Evolutionary conservation across 1,284 basidiomycete species (phyloP), one percentile per base, ranked within the genome.

Genomic region (Ganoderma sinense): DNA sequence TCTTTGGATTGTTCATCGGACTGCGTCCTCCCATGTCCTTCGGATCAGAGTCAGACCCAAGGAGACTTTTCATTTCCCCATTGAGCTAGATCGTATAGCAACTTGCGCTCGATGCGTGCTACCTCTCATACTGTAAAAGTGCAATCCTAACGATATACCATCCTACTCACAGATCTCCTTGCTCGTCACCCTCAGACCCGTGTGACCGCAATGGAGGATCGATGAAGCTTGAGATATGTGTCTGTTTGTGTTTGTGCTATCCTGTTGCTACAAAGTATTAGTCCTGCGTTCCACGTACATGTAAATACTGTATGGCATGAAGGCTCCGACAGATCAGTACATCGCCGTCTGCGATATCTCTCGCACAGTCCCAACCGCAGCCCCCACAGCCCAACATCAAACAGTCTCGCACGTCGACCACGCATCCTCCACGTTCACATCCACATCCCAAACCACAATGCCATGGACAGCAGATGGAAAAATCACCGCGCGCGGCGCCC

Each of bases 401-500:
- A 51, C 14, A 26, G 48, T 51, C 11, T 51, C 23, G 23, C 48
- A 51, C 23, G 48, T 51, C 48, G 48, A 51, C 48, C 48, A 13
- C 23, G 26, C 36, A 36, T 36, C 36, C 10, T 51, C 48, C 48
- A 14, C 48, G 14, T 4, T 58, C 16, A 26, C 58, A 31, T 45
- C 48, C 20, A 20, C 20, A 48, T 26, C 55, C 18, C 31, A 36
- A 36, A 10, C 36, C 36, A 36, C 36, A n/a, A n/a, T n/a, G n/a
- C n/a, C n/a, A 36, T 10, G 36, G 36, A 36, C 36, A 36, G 36
- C 36, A 36, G 68, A 29, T 62, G 20, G 23, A 16, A 64, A 33
- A 48, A 62, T 76, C 75, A 79, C 65, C 80, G 75, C 65, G 78
- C 70, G 2, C 73, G 73, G 43, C 79, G 70, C 23, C 72, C 72